Evolutionary conservation across 1,139 yeast species (phyloP).

Genomic region (Debaryomycetaceae sp.): DNA sequence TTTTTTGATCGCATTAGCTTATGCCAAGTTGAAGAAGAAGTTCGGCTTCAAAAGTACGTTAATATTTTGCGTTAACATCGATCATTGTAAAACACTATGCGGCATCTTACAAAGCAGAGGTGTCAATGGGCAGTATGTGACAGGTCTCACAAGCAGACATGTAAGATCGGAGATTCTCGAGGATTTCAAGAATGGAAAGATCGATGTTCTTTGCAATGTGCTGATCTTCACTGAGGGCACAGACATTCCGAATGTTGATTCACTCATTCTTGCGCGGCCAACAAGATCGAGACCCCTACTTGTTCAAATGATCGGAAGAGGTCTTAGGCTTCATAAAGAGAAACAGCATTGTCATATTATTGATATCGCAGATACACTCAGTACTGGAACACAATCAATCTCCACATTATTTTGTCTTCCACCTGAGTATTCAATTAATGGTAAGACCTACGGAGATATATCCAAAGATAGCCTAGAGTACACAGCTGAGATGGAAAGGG

Average conservation of each 20-base stretch:
- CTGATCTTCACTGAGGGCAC: constrained; percentile 94
- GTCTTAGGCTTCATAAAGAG: constrained; percentile 60
- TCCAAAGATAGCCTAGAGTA: constrained; percentile 20
- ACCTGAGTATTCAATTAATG: constrained; percentile 27
- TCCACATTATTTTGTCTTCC: constrained; percentile 55
- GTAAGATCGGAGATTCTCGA: constrained; percentile 53
- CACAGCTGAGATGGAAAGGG: constrained; percentile 6
- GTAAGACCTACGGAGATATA: constrained; percentile 26
- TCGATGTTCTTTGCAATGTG: constrained; percentile 80
- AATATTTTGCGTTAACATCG: constrained; percentile 72
- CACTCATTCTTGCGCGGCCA: constrained; percentile 75
- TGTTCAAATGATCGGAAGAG: constrained; percentile 91
- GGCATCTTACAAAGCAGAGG: constrained; percentile 55
- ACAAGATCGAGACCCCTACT: constrained; percentile 70
- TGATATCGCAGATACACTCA: constrained; percentile 68
- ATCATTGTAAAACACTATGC: constrained; percentile 60
- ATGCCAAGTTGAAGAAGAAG: constrained; percentile 39
- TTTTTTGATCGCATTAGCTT: constrained; percentile 56
- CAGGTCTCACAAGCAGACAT: constrained; percentile 56
- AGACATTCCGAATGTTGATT: constrained; percentile 87
- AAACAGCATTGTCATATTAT: constrained; percentile 71
- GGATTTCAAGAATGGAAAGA: constrained; percentile 58
- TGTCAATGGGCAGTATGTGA: constrained; percentile 68
- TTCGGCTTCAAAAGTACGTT: constrained; percentile 57
- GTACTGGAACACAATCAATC: constrained; percentile 56